Base-by-base conservation (phyloP, 2,329 filamentous ascomycete species). In the Coniosporium tulheliwenetii region DNA sequence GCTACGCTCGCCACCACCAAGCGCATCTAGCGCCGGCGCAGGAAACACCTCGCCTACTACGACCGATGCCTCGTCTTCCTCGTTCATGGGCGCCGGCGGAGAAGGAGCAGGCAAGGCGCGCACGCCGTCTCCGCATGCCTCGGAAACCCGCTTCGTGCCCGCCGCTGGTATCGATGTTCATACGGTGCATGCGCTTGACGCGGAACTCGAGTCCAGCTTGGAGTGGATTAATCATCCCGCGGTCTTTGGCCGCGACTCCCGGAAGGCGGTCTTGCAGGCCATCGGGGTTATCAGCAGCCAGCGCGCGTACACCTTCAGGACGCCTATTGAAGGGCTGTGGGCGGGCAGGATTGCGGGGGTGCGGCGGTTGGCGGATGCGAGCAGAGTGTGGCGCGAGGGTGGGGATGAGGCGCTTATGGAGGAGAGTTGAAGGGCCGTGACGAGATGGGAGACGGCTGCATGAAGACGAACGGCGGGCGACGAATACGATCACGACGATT, bases 201-300 rank as follows among this genome's bases (percentile, higher is more conserved):
- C 83, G 1, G 91, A 98, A 59, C 73, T 98, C 30, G 85, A 94
- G 57, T 76, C 83, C 30, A 85, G 83, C 39, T 67, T 98, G 12
- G 91, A 98, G 62, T 98, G 91, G 91, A 96, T 98, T 60, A 86
- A 82, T 56, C 91, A 98, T 54, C 91, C 91, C 1, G 87, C 87
- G 2, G 85, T 96, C 2, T 98, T 98, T 57, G 81, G 83, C 8
- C 78, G 91, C 32, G 91, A 98, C 58, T 91, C 84, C 43, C 79
- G 91, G 52, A 98, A 98, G 66, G 85, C 89, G 4, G 87, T 98
- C 2, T 70, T 98, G 16, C 91, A 98, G 60, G 85, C 87, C 12
- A 96, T 98, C 49, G 89, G 91, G 5, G 87, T 96, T 45, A 95
- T 98, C 51, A 91, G 84, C 54, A 93, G 84, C 5, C 91, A 98